Base-by-base conservation (phyloP, 164 flowering plant genomes). In the Berberis thunbergii region DNA sequence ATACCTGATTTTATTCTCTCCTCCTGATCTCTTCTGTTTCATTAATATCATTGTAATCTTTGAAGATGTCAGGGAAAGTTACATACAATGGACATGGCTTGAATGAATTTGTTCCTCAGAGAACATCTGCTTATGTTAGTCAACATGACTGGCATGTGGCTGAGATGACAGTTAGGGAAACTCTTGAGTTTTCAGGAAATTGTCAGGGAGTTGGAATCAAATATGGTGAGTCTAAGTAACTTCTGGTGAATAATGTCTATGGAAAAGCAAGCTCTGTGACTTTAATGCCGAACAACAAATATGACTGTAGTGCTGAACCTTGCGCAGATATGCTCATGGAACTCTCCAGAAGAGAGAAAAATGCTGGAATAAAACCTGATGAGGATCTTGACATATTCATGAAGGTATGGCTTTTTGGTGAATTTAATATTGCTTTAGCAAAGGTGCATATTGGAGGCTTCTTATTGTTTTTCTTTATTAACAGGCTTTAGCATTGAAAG, bases 301-400 rank as follows among this genome's bases (percentile, higher is more conserved):
- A 26, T 52, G 54, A 52, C 2, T 70, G n/a, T 39, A 56, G 41
- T 39, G 12, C 45, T 70, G 64, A 56, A 8, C 60, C 43, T 57
- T 9, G 7, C 44, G 53, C 63, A 94, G 98, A 91, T 74, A 91
- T 94, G 99, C 89, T 94, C 65, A 10, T 85, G 87, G 99, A 94
- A 69, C 97, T 95, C 57, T 64, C 92, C 50, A 85, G 97, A 78
- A 86, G 99, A 67, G 99, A 95, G 72, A 95, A 95, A 78, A 67
- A 70, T 43, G 83, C 85, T 55, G 90, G 94, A 60, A 78, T 86
- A 56, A 89, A 83, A 73, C 97, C 99, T 40, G 99, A 91, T 70
- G 97, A 86, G 74, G 99, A 95, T 81, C 93, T 95, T 74, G 99
- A 95, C 71, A 78, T 95, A 73, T 89, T 91, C 74, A 86, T 95